Base-by-base conservation (phyloP, 306 rosid species). In the Ammopiptanthus mongolicus region DNA sequence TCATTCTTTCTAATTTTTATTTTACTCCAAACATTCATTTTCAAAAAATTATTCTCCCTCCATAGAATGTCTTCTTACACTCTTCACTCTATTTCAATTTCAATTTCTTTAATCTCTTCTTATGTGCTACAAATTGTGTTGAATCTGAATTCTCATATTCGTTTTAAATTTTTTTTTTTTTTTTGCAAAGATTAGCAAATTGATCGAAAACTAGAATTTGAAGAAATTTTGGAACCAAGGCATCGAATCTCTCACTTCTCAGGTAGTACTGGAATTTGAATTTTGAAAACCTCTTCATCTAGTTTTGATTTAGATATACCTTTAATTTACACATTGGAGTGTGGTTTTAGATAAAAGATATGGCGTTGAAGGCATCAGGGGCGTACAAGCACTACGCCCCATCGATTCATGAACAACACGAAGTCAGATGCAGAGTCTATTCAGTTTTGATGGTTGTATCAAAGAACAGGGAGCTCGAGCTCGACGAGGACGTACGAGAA, bases 291-390 rank as follows among this genome's bases (percentile, higher is more conserved):
- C 5, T 48, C 57, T 69, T 36, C 12, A 7, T 56, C 66, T 21
- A 3, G 5, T n/a, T 47, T 25, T 3, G 9, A 37, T 64, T 37
- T 37, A 37, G 44, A 1, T 29, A 29, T 1, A 1, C 33, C 36
- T 6, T 1, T 65, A 65, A 39, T 41, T 39, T 41, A 23, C 46
- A 1, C 47, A 22, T 47, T 21, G 8, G 1, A 21, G n/a, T 69
- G 22, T 21, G 51, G 48, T 76, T 80, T 33, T 69, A 93, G 98
- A 83, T 93, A 28, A 90, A 85, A 85, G 96, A 93, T 75, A 93
- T 93, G 96, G 98, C 98, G 72, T 77, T 93, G 85, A 93, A 93
- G 84, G 98, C 96, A 5, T 90, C 98, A 11, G 98, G 98, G 9
- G 91, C 91, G 33, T 93, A 93, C 83, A 79, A 89, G 86, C 88